Evolutionary conservation across 2,329 filamentous ascomycete species (phyloP).

Genomic region (Venturia pyrina): DNA sequence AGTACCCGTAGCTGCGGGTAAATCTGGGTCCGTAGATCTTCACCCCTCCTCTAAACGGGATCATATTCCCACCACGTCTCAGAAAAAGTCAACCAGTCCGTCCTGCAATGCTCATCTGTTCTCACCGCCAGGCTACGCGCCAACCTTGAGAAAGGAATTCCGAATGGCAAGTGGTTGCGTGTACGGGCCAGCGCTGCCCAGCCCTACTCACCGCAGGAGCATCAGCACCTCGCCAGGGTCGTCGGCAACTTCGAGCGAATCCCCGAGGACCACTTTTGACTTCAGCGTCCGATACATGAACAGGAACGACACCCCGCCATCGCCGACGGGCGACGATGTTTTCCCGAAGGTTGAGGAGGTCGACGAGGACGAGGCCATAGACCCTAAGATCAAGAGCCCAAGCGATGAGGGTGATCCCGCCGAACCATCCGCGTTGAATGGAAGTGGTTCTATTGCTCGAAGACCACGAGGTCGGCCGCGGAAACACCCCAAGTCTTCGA

Average conservation of each 20-base stretch:
- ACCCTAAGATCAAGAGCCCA: background rate
- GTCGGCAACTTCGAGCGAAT: slow-evolving; percentile 27
- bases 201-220: slow-evolving; percentile 1
- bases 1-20: slow-evolving; percentile 10
- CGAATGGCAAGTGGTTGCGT: slow-evolving; percentile 2
- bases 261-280: slow-evolving; percentile 27
- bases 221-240: slow-evolving; percentile 24
- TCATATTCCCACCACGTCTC: background rate
- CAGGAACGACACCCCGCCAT: slow-evolving; percentile 18
- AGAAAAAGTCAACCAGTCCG: background rate
- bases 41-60: slow-evolving; percentile 6
- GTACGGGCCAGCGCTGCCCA: slow-evolving; percentile 5
- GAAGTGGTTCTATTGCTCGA: slow-evolving; percentile 27
- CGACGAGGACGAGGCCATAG: slow-evolving; percentile 30
- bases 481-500: slow-evolving; percentile 58
- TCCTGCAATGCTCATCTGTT: background rate
- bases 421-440: slow-evolving; percentile 19
- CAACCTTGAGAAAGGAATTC: slow-evolving; percentile 1
- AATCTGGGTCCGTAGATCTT: slow-evolving; percentile 8
- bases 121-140: background rate
- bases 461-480: slow-evolving; percentile 62
- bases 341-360: slow-evolving; percentile 46
- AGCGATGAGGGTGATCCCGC: slow-evolving; percentile 19
- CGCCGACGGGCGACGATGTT: slow-evolving; percentile 25
- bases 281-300: slow-evolving; percentile 19